Evolutionary conservation across 164 flowering plant species (phyloP).

Genomic region (Hamamelis virginiana): DNA sequence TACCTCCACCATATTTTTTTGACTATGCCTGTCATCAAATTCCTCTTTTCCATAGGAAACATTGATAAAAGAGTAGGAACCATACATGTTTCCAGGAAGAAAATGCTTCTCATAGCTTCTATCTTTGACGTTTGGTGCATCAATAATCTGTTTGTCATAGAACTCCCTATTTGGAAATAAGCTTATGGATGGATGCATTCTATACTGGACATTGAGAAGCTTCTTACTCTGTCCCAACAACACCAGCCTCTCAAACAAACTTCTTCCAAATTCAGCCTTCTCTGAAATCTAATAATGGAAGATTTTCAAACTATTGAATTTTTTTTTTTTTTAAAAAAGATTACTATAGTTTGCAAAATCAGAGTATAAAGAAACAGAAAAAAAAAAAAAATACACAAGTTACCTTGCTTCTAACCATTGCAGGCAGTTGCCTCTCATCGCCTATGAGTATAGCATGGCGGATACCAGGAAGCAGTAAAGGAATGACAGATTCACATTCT

Average conservation of each 20-base stretch:
- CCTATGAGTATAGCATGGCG: conserved; percentile 38
- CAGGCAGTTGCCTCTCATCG: conserved; percentile 44
- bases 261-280: conserved; percentile 52
- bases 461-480: conserved; percentile 34
- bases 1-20: not conserved
- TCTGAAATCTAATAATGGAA: conserved; percentile 20
- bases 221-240: conserved; percentile 29
- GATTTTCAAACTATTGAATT: no score
- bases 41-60: conserved; percentile 8
- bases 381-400: no score
- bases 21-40: not conserved
- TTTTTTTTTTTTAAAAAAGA: no score
- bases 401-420: conserved; percentile 42
- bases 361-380: not conserved
- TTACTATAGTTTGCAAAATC: no score
- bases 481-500: conserved; percentile 43
- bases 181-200: conserved; percentile 67
- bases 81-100: conserved; percentile 30
- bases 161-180: conserved; percentile 46
- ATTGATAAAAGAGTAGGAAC: conserved; percentile 31
- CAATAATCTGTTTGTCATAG: conserved; percentile 28
- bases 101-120: conserved; percentile 21
- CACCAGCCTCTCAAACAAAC: conserved; percentile 48
- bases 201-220: conserved; percentile 46
- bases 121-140: conserved; percentile 34